Base-by-base conservation (phyloP, 805 yeast species). In the Grigorovia transvaalensis region DNA sequence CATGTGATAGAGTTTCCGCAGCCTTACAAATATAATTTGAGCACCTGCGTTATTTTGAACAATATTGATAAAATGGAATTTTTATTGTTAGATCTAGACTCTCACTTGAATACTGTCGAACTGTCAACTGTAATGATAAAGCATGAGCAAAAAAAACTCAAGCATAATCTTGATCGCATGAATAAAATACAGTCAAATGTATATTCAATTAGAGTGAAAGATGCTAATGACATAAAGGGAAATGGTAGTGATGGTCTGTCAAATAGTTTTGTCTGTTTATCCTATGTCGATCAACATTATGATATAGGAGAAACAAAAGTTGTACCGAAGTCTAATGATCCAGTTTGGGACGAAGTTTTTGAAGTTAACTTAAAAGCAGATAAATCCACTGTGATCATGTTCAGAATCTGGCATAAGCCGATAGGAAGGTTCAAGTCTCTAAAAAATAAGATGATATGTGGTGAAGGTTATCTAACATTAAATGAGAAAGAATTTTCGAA, bases 271-370 rank as follows among this genome's bases (percentile, higher is more conserved):
- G 82, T 84, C 1, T 78, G 87, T 0, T 60, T 88, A 15, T 72
- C 78, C 6, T 88, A 85, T 58, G 75, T 82, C 5, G 67, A 66
- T 42, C 73, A 74, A 2, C 72, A 78, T 42, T 73, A 70, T 49
- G 80, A 80, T 30, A 70, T 86, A 38, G 90, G 85, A 2, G 81
- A 79, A 54, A 90, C 98, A 0, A 73, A 86, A 57, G 76, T 82
- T 0, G 71, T 85, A 4, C 71, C 74, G 33, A 78, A 78, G 50
- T 78, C 82, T 4, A 69, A 77, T 38, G 80, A 81, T 58, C 96
- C 97, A 0, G 78, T 76, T 15, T 91, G 95, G 95, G 86, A 87
- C 59, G 96, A 90, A 69, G 86, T 85, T 52, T 87, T 88, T 63
- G 96, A 88, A 64, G 53, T 70, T 29, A 69, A 62, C 35, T 60